Base-by-base conservation (phyloP, 176 grass and related monocot genomes). In the Eragrostis nindensis region DNA sequence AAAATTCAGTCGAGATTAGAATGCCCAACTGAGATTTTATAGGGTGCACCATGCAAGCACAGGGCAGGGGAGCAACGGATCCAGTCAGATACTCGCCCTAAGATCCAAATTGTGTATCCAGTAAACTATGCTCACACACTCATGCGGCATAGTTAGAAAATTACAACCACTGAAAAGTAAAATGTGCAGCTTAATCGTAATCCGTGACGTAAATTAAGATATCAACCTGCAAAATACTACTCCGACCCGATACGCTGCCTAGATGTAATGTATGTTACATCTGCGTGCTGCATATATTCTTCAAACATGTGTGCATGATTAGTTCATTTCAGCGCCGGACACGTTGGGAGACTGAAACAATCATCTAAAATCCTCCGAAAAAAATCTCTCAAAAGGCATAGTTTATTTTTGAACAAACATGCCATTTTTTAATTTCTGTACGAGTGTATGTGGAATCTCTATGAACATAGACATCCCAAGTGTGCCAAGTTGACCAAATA, bases 401-500 rank as follows among this genome's bases (percentile, higher is more conserved):
- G 15, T 75, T 61, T 22, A 52, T 15, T 14, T 40, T 42, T 62
- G 57, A 19, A 56, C 54, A 22, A 56, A 56, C 21, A 56, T 46
- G 11, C 14, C 19, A 3, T 43, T 47, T 6, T 7, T 8, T 50
- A 19, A 29, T 50, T 18, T 15, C 14, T 29, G 9, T 70, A 63
- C 5, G 11, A n/a, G 17, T 6, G 59, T 67, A n/a, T 42, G 68
- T 75, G 70, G 44, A 60, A 81, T 75, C 48, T 74, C 30, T 19
- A 36, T 62, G 18, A 68, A 9, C 7, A 68, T 22, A 49, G 67
- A 53, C 79, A 44, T 25, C 36, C 62, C 36, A 44, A 74, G 73
- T 60, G 70, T 74, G 29, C 52, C 77, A 63, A 82, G 82, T 85
- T 82, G 82, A 74, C 60, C 72, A 80, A 80, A 77, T 32, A 27